These are phyloP conservation scores for Cyclotella baltica DNA, from an alignment of 108 stramenopile genomes.

Conservation along the genomic window DNA sequence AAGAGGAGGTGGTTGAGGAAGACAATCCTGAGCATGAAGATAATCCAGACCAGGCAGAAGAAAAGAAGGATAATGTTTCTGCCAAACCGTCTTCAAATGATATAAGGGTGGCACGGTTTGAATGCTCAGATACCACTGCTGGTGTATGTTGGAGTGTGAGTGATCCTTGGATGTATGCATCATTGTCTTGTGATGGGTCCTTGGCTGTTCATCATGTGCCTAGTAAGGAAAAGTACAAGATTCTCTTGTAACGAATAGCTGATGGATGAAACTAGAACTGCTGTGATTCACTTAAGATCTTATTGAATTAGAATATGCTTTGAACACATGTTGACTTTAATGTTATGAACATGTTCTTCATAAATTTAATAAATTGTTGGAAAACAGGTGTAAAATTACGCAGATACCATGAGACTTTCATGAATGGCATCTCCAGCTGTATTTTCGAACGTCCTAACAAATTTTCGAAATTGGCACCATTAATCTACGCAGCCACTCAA, in stretches of 20 bases:
- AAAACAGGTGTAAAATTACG: too few species aligned
- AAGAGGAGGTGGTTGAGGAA: constrained; percentile 8
- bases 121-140: constrained; percentile 89
- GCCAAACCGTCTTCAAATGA: constrained; percentile 48
- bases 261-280: too few species aligned
- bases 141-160: constrained; percentile 91
- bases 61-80: constrained; percentile 9
- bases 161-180: constrained; percentile 96
- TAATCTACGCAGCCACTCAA: too few species aligned
- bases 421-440: too few species aligned
- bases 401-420: too few species aligned
- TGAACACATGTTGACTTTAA: too few species aligned
- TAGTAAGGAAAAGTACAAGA: constrained; percentile 99
- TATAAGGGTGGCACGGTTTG: constrained; percentile 83
- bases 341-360: too few species aligned
- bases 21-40: constrained; percentile 20
- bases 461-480: too few species aligned
- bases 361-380: too few species aligned
- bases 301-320: too few species aligned
- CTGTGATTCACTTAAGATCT: too few species aligned
- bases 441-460: too few species aligned
- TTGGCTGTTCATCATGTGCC: constrained; percentile 95
- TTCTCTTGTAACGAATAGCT: constrained; percentile 96
- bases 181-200: constrained; percentile 92
- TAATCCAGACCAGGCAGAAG: constrained; percentile 20